These are phyloP conservation scores for Danielia oregonensis DNA, from an alignment of 805 yeast genomes.

Conservation along the genomic window DNA sequence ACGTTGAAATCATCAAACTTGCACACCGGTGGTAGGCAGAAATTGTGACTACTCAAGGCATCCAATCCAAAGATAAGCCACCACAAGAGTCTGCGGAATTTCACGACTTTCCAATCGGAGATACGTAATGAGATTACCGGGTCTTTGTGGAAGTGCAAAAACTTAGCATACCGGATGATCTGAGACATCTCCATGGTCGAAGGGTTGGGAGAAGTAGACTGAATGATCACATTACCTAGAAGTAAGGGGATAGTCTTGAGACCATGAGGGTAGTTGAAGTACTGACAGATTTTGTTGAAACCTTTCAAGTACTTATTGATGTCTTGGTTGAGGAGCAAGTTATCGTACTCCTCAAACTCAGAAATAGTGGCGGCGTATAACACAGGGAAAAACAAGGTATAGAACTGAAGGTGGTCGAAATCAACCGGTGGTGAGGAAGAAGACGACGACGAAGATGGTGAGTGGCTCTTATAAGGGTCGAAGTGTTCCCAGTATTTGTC, in stretches of 20 bases:
- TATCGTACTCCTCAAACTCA: constrained; percentile 55
- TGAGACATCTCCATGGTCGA: constrained; percentile 54
- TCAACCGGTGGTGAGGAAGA: constrained; percentile 18
- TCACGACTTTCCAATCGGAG: constrained; percentile 45
- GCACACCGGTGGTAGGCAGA: constrained; percentile 53
- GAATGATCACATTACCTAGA: constrained; percentile 47
- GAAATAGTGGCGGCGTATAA: constrained; percentile 57
- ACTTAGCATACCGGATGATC: constrained; percentile 53
- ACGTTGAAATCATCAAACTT: constrained; percentile 53
- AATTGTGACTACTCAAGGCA: constrained; percentile 52
- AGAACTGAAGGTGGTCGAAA: constrained; percentile 42
- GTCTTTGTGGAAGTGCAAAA: constrained; percentile 55
- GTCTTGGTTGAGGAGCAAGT: constrained; percentile 42
- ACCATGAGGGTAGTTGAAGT: constrained; percentile 49
- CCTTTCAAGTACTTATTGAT: constrained; percentile 49
- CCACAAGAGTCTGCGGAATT: constrained; percentile 57
- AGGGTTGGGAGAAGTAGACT: constrained; percentile 53
- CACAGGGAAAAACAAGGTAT: constrained; percentile 48
- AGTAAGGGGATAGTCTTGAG: constrained; percentile 39
- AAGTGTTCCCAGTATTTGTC: constrained; percentile 45
- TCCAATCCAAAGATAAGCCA: constrained; percentile 64
- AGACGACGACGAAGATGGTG: constrained; percentile 8
- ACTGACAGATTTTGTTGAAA: constrained; percentile 46
- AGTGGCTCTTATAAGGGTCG: constrained; percentile 12
- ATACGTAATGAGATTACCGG: constrained; percentile 52